Conservation (phyloP, 805 yeast species). For the Nakazawaea sp. region DNA sequence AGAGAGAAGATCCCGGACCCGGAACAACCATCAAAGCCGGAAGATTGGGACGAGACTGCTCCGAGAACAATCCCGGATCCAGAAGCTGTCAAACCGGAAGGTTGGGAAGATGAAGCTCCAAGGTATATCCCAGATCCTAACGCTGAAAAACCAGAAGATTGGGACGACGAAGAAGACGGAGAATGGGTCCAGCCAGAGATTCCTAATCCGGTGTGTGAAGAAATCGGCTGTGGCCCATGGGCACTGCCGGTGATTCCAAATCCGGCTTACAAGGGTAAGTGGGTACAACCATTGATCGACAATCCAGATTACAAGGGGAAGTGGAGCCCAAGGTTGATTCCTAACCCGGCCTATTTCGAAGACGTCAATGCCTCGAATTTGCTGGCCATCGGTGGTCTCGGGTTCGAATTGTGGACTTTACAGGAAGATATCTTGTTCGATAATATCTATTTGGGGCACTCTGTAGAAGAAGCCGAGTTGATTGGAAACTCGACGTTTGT, state of each 20-base stretch:
- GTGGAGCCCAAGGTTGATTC: slow-evolving; percentile 62
- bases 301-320: slow-evolving; percentile 78
- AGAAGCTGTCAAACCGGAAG: slow-evolving; percentile 58
- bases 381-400: slow-evolving; percentile 70
- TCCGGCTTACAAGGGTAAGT: slow-evolving; percentile 69
- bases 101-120: slow-evolving; percentile 68
- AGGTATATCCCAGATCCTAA: slow-evolving; percentile 60
- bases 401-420: slow-evolving; percentile 89
- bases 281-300: slow-evolving; percentile 59
- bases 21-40: slow-evolving; percentile 57
- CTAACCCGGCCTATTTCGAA: slow-evolving; percentile 65
- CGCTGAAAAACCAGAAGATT: slow-evolving; percentile 61
- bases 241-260: slow-evolving; percentile 57
- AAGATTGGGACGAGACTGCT: slow-evolving; percentile 74
- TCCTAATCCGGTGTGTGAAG: slow-evolving; percentile 66
- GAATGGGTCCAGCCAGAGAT: slow-evolving; percentile 71
- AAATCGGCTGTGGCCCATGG: slow-evolving; percentile 82
- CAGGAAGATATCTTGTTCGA: slow-evolving; percentile 68
- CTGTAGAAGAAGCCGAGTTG: slow-evolving; percentile 74
- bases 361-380: slow-evolving; percentile 52
- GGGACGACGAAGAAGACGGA: slow-evolving; percentile 92
- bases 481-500: slow-evolving; percentile 73
- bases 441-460: slow-evolving; percentile 81
- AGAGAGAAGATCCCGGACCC: slow-evolving; percentile 64
- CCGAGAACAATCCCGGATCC: slow-evolving; percentile 66